These are phyloP conservation scores for Kluyveromyces siamensis DNA, from an alignment of 805 yeast genomes.

Conservation along the genomic window DNA sequence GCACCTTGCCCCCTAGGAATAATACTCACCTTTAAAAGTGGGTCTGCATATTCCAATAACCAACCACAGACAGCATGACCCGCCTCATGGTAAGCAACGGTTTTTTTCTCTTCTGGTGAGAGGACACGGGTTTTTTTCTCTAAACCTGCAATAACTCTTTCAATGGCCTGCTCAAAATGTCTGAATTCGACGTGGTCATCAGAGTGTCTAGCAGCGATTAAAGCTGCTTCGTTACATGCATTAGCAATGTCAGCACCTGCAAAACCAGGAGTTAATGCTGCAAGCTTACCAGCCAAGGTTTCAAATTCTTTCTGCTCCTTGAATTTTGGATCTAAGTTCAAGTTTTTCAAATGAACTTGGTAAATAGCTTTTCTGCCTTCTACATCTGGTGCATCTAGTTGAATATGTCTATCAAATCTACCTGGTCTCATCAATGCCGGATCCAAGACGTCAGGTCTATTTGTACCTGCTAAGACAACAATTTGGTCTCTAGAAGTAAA, in stretches of 20 bases:
- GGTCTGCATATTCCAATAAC: constrained; percentile 87
- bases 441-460: constrained; percentile 89
- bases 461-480: constrained; percentile 96
- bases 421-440: constrained; percentile 94
- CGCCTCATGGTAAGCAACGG: constrained; percentile 97
- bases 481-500: constrained; percentile 85
- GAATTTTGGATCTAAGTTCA: constrained; percentile 45
- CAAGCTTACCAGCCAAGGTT: constrained; percentile 71
- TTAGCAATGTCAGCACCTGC: constrained; percentile 98
- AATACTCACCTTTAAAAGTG: constrained; percentile 88
- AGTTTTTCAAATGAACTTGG: constrained; percentile 69
- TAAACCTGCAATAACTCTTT: constrained; percentile 92
- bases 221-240: constrained; percentile 94
- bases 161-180: constrained; percentile 94
- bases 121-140: constrained; percentile 83
- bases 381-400: constrained; percentile 87
- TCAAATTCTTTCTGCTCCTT: constrained; percentile 38
- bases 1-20: constrained; percentile 97
- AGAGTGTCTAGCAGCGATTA: constrained; percentile 86
- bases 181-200: constrained; percentile 57
- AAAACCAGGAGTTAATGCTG: constrained; percentile 96
- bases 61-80: constrained; percentile 99
- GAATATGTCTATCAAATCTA: constrained; percentile 89
- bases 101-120: constrained; percentile 75
- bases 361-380: constrained; percentile 93